A percentile compares a stretch with the other conserved stretches of the same genome.
phyloP scores from a whole-genome alignment of 2,329 filamentous ascomycete genomes.

The Colletotrichum godetiae region DNA sequence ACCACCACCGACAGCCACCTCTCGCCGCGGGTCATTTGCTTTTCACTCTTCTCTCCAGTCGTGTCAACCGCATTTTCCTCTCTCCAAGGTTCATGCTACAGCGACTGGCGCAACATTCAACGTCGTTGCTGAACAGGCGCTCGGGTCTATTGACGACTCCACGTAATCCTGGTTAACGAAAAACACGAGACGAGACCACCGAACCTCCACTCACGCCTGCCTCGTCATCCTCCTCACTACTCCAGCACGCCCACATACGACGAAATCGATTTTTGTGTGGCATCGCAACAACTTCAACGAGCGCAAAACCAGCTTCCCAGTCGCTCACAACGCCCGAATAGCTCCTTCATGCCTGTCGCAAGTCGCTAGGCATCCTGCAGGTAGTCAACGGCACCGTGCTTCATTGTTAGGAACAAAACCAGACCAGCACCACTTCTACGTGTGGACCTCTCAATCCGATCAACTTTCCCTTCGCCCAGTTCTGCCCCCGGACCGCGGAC shows the following conservation, averaged over 20 bases:
- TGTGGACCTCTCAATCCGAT: background rate
- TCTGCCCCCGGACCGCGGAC: slow-evolving; percentile 5
- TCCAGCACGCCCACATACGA: background rate
- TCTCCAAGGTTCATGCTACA: background rate
- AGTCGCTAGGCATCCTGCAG: slow-evolving; percentile 47
- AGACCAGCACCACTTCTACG: background rate
- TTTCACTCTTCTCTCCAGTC: slow-evolving; percentile 11
- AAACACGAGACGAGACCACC: slow-evolving; percentile 30
- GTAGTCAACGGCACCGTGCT: slow-evolving; percentile 38
- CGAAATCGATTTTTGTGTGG: background rate
- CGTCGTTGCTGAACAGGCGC: background rate
- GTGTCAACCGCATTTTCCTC: background rate
- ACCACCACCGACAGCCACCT: slow-evolving; percentile 19
- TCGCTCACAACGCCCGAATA: slow-evolving; percentile 10
- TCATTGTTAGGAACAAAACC: slow-evolving; percentile 32
- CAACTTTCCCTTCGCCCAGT: background rate
- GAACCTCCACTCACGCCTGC: slow-evolving; percentile 12
- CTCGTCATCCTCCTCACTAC: background rate
- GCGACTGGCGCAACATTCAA: background rate
- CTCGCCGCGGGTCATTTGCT: slow-evolving; percentile 15
- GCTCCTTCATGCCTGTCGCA: slow-evolving; percentile 46
- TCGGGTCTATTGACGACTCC: slow-evolving; percentile 15
- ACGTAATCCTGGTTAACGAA: slow-evolving; percentile 26
- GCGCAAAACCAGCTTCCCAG: background rate
- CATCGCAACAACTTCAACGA: background rate